phyloP scores from a whole-genome alignment of 2,329 filamentous ascomycete species.

The Fusarium sp. region DNA sequence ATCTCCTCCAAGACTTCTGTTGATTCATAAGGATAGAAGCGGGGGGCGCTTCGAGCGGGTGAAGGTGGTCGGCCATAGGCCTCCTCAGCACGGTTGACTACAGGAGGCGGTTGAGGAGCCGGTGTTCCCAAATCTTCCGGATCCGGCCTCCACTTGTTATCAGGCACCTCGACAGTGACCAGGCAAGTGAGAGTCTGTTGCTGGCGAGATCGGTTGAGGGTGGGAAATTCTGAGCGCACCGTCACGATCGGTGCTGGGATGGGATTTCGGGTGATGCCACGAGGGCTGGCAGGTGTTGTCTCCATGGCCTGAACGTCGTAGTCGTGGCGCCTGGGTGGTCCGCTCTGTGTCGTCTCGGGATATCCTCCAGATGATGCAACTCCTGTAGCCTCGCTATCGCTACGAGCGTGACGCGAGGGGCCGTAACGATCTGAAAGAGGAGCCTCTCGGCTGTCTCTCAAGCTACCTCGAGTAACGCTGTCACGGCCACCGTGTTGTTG shows the following conservation, averaged over 20 bases:
- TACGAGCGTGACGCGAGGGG: constrained; percentile 69
- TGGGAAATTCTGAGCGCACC: constrained; percentile 95
- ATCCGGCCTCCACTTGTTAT: constrained; percentile 88
- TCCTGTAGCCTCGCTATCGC: constrained; percentile 79
- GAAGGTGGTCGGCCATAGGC: constrained; percentile 65
- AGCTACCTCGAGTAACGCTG: constrained; percentile 50
- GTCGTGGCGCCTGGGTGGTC: constrained; percentile 78
- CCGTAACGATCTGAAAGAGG: constrained; percentile 55
- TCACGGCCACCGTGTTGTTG: constrained; percentile 46
- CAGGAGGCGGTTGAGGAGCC: constrained; percentile 54
- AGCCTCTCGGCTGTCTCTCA: constrained; percentile 60
- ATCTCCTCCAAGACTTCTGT: constrained; percentile 80
- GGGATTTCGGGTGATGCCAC: constrained; percentile 76
- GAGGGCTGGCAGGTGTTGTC: constrained; percentile 77
- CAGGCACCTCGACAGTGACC: constrained; percentile 90
- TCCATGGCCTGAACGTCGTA: constrained; percentile 98
- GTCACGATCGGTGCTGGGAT: constrained; percentile 93
- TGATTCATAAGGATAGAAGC: constrained; percentile 76
- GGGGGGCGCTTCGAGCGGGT: constrained; percentile 63
- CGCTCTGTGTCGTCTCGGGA: constrained; percentile 74
- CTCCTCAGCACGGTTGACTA: constrained; percentile 59
- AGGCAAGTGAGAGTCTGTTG: constrained; percentile 95
- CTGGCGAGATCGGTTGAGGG: constrained; percentile 86
- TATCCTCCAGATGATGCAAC: constrained; percentile 80
- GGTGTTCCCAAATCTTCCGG: constrained; percentile 76